Evolutionary conservation across 2,329 filamentous ascomycete species (phyloP).

Genomic region (Talaromyces verruculosus): DNA sequence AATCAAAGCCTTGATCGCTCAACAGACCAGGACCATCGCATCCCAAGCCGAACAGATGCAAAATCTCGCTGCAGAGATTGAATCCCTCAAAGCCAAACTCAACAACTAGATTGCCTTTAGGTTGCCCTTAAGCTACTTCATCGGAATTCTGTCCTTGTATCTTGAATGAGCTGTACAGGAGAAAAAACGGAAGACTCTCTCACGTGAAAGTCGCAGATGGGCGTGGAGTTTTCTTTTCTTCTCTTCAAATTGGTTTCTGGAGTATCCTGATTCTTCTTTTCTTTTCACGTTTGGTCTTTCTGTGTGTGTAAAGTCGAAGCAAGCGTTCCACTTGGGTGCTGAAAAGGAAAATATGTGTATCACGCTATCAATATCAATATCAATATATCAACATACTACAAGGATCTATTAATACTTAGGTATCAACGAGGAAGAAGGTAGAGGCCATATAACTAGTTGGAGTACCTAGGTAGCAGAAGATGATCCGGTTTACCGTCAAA

Average conservation of each 20-base stretch:
- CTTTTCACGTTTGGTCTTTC: not conserved
- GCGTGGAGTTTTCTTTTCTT: not conserved
- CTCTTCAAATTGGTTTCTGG: not conserved
- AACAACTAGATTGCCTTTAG: slow-evolving; percentile 2
- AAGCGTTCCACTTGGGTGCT: slow-evolving; percentile 14
- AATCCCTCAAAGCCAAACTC: slow-evolving; percentile 62
- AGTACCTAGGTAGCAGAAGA: not conserved
- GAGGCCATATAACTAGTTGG: not conserved
- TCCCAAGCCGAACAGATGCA: slow-evolving; percentile 75
- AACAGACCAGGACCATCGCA: slow-evolving; percentile 74
- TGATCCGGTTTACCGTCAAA: not conserved
- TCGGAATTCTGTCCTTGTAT: not conserved
- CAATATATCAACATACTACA: not conserved
- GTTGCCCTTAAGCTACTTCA: not conserved
- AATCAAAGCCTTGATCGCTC: slow-evolving; percentile 74
- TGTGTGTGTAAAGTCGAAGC: slow-evolving; percentile 2
- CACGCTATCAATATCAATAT: not conserved
- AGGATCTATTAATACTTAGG: not conserved
- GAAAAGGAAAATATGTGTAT: not conserved
- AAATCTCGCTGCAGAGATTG: slow-evolving; percentile 69
- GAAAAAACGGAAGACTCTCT: not conserved
- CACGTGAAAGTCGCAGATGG: not conserved
- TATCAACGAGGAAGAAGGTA: not conserved
- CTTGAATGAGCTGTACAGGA: slow-evolving; percentile 2
- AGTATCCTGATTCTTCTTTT: not conserved